A percentile compares a stretch with the other conserved stretches of the same genome.
Evolutionary conservation across 139 green algal genomes (phyloP).

Genomic region (Coccomyxa sp.): DNA sequence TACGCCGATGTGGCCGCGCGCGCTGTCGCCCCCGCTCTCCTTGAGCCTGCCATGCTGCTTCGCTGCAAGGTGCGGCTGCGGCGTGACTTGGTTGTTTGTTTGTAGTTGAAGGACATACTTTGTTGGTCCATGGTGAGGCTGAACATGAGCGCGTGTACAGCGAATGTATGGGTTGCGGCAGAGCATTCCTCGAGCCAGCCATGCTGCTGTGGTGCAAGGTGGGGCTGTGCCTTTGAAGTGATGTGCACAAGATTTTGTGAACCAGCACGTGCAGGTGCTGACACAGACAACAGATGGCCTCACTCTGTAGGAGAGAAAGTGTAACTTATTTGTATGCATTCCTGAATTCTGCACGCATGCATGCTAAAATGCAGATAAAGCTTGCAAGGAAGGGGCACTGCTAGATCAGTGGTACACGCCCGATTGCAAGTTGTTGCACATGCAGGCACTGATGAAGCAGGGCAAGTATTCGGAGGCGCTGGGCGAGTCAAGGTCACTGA

Average conservation of each 20-base stretch:
- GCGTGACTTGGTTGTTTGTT: background rate
- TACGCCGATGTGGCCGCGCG: constrained; percentile 16
- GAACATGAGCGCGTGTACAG: background rate
- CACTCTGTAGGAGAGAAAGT: no score
- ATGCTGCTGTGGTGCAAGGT: constrained; percentile 4
- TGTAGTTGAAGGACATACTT: background rate
- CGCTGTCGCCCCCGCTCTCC: background rate
- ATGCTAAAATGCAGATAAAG: background rate
- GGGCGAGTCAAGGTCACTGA: constrained; percentile 21
- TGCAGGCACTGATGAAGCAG: background rate
- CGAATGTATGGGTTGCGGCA: background rate
- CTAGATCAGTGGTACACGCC: background rate
- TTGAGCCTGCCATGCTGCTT: constrained; percentile 20
- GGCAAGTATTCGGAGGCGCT: constrained; percentile 28
- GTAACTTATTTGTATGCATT: background rate
- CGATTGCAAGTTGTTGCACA: background rate
- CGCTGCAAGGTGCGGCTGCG: background rate
- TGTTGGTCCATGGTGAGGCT: no score
- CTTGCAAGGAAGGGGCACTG: background rate
- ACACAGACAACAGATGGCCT: no score
- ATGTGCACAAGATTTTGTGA: no score
- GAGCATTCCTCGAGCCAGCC: constrained; percentile 9
- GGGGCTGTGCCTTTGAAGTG: no score
- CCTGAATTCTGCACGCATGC: background rate
- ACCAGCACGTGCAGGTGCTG: no score